Percentiles rank a stretch among this genome's conserved stretches.
These are phyloP conservation scores for Theileria equi DNA, from an alignment of 169 alveolate species.

Conservation along the genomic window DNA sequence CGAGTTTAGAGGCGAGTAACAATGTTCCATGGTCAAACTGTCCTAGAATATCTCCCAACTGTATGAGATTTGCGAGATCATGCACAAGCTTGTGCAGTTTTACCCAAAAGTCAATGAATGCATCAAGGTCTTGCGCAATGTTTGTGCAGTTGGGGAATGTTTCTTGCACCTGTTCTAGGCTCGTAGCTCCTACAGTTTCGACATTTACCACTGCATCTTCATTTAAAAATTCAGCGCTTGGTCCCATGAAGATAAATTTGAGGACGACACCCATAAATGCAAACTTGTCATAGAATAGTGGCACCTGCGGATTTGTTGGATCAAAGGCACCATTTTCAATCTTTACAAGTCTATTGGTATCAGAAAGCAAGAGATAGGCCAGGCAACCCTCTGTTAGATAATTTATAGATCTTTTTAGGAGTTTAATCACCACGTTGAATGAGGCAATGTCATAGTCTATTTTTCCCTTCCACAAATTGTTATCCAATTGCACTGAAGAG, in stretches of 20 bases:
- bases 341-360: background rate
- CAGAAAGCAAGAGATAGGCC: conserved; percentile 34
- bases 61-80: conserved; percentile 24
- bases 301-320: background rate
- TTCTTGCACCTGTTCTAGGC: background rate
- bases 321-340: background rate
- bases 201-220: background rate
- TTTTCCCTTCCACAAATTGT: conserved; percentile 40
- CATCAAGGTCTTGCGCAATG: conserved; percentile 28
- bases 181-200: conserved; percentile 1
- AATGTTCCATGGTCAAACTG: conserved; percentile 42
- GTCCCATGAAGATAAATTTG: conserved; percentile 17
- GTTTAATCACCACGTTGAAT: conserved; percentile 65
- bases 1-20: conserved; percentile 1
- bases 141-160: conserved; percentile 42
- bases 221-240: background rate
- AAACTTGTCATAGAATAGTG: background rate
- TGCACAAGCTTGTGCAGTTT: conserved; percentile 28
- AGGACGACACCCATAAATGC: conserved; percentile 42
- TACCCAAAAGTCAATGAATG: conserved; percentile 40
- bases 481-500: conserved; percentile 29
- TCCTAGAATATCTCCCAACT: conserved; percentile 43
- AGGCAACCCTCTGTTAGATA: conserved; percentile 70
- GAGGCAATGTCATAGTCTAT: conserved; percentile 66
- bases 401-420: conserved; percentile 62